Conservation (phyloP, 2,329 filamentous ascomycete genomes). For the Sordariomycetes sp. region DNA sequence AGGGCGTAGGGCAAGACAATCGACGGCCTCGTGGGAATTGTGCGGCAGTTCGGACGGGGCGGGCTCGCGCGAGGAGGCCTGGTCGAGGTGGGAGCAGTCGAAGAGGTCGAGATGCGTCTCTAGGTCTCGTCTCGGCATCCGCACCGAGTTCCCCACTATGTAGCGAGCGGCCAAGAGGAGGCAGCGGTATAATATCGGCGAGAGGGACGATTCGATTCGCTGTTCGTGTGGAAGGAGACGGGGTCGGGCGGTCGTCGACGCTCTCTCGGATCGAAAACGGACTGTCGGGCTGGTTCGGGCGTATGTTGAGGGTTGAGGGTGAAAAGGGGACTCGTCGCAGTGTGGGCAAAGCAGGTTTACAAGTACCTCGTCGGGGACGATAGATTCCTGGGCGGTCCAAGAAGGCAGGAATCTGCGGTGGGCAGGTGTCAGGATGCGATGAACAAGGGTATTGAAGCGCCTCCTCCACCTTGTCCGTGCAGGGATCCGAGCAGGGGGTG, state of each 20-base stretch:
- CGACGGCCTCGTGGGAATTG: background rate
- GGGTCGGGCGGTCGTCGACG: background rate
- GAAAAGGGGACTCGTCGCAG: background rate
- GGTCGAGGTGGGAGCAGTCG: background rate
- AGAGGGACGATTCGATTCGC: background rate
- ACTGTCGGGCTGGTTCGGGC: background rate
- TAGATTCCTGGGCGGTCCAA: background rate
- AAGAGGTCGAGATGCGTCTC: background rate
- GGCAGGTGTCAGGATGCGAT: background rate
- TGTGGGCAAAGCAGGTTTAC: background rate
- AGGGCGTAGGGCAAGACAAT: background rate
- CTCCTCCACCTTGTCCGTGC: background rate
- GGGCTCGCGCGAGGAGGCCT: background rate
- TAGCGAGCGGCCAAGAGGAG: background rate
- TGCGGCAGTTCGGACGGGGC: background rate
- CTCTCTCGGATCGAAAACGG: background rate
- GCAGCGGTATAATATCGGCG: background rate
- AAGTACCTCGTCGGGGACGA: too few relatives aligned
- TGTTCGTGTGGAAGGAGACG: background rate
- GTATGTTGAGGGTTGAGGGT: too few relatives aligned
- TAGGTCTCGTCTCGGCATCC: background rate
- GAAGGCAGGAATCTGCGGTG: background rate
- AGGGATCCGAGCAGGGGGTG: background rate
- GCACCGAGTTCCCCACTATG: background rate
- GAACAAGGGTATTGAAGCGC: background rate